Conservation (phyloP, 345 rosid genomes). For the Litchi chinensis region DNA sequence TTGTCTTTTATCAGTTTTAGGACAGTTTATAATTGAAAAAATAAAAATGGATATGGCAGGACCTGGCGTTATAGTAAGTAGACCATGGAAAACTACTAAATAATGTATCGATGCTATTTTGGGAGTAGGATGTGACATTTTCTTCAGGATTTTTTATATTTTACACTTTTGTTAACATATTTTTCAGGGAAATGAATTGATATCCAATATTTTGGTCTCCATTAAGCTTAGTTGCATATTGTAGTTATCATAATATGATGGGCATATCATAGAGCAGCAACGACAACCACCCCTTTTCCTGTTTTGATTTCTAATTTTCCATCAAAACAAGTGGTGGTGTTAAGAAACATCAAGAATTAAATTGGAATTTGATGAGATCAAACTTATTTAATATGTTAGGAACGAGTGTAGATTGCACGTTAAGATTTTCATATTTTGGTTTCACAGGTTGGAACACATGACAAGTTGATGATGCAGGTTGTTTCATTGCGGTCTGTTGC, state of each 20-base stretch:
- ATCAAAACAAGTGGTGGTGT: neutral
- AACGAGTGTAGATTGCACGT: neutral
- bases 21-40: too few relatives aligned
- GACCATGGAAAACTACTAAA: too few relatives aligned
- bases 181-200: neutral
- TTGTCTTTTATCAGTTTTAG: too few relatives aligned
- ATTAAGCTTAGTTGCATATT: neutral
- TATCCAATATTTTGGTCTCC: neutral
- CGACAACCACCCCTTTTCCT: neutral
- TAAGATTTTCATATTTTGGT: neutral
- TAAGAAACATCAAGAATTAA: neutral
- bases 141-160: neutral
- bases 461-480: conserved; percentile 56
- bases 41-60: too few relatives aligned
- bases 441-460: conserved; percentile 51
- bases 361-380: neutral
- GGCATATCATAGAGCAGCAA: neutral
- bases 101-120: too few relatives aligned
- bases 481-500: conserved; percentile 41
- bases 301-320: neutral
- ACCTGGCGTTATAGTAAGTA: too few relatives aligned
- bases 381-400: neutral
- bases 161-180: too few relatives aligned
- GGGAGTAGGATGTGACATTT: neutral
- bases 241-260: neutral